Percentiles rank a stretch among this genome's conserved stretches.
Conservation (phyloP, 371 early-diverging fungal species). For the Mortierella polycephala region DNA sequence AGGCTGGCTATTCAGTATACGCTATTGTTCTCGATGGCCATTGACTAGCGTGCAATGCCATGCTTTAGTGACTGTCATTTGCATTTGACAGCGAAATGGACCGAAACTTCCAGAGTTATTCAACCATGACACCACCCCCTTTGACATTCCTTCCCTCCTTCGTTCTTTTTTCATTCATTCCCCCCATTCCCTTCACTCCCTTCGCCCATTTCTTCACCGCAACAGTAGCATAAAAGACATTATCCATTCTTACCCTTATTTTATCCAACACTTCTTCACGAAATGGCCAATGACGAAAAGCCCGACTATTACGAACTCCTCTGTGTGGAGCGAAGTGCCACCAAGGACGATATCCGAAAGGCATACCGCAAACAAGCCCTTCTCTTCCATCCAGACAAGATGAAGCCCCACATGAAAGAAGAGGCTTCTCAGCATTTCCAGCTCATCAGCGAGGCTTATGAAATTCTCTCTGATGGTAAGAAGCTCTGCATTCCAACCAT, state of each 20-base stretch:
- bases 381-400: constrained; percentile 89
- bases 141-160: constrained; percentile 33
- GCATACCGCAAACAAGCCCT: constrained; percentile 94
- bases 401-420: constrained; percentile 65
- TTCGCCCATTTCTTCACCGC: constrained; percentile 14
- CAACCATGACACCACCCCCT: no score
- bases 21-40: no score
- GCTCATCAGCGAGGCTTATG: constrained; percentile 89
- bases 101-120: no score
- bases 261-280: not conserved
- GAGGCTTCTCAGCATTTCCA: constrained; percentile 84
- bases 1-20: no score
- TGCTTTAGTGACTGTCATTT: no score
- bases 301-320: constrained; percentile 93
- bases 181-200: constrained; percentile 17
- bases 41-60: no score
- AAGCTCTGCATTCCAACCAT: not conserved
- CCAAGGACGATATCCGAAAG: constrained; percentile 84
- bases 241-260: constrained; percentile 11
- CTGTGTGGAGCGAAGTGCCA: constrained; percentile 76
- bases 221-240: no score
- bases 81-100: no score
- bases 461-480: constrained; percentile 74
- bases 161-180: constrained; percentile 26
- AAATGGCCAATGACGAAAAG: constrained; percentile 57